Base-by-base conservation (phyloP, 2,329 filamentous ascomycete genomes). In the Aureobasidium vineae region DNA sequence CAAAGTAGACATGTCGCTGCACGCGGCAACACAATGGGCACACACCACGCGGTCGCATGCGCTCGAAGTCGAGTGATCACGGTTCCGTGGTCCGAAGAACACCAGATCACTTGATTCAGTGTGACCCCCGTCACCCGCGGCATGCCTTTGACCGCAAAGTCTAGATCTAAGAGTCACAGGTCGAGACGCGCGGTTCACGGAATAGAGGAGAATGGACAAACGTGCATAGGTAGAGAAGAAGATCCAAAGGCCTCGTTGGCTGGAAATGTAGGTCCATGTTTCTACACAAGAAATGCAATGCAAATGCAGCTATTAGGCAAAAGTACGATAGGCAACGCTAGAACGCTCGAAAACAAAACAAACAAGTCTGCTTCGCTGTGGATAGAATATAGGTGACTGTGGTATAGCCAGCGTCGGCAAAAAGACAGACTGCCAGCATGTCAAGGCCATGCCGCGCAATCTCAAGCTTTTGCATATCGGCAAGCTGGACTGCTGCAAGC, bases 401-500 rank as follows among this genome's bases (percentile, higher is more conserved):
- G 40, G 19, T 41, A 41, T n/a, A 41, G 19, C 40, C 40, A 19
- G 33, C 33, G 3, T 36, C 10, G 33, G 33, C 33, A 13, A 36
- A 36, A 36, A 19, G 40, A 7, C 3, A 21, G 16, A n/a, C 10
- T 36, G 33, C 33, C 33, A 8, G 7, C 6, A 10, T 43, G 6
- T 31, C 47, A 19, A 31, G 10, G 33, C 16, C 31, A 19, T 26
- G 38, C 16, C 7, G 54, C 38, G 1, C n/a, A 10, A 19, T 1
- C 21, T 63, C 36, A 63, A 3, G 33, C 31, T 23, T 50, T 31
- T 8, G 33, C 33, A 26, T 64, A 64, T 2, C 61, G 61, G 45
- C 61, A 64, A 43, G 19, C 47, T 10, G 49, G 61, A 26, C 61
- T 64, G 45, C 43, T 45, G 26, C 61, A 64, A 26, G 47, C 47